phyloP scores from a whole-genome alignment of 164 flowering plant genomes.

The Macadamia integrifolia region DNA sequence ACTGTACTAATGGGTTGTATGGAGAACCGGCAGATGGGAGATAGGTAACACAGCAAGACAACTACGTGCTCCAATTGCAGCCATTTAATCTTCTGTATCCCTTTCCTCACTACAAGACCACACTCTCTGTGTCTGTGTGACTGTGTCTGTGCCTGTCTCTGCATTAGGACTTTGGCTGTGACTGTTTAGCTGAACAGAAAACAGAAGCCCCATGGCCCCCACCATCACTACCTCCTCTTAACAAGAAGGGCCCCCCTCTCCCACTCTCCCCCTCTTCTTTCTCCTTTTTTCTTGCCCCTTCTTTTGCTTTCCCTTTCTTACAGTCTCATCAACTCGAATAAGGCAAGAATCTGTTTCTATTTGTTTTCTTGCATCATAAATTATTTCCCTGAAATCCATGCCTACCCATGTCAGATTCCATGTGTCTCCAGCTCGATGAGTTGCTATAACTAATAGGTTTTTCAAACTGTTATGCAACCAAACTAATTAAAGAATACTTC shows the following conservation, averaged over 20 bases:
- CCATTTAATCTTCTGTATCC: conserved; percentile 54
- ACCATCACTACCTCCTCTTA: conserved; percentile 1
- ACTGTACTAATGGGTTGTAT: conserved; percentile 24
- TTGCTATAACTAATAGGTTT: too few species aligned
- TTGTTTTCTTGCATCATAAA: conserved; percentile 18
- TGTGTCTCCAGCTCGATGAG: conserved; percentile 11
- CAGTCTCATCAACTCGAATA: conserved; percentile 11
- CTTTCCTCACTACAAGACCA: conserved; percentile 30
- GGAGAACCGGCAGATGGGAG: conserved; percentile 51
- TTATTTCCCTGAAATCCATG: conserved; percentile 14
- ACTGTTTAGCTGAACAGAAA: conserved; percentile 5
- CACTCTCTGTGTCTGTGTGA: background rate
- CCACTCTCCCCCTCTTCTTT: too few species aligned
- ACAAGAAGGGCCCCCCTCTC: background rate
- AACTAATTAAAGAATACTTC: too few species aligned
- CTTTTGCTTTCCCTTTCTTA: background rate
- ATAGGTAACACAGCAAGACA: conserved; percentile 41
- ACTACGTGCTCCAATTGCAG: conserved; percentile 46
- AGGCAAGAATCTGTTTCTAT: conserved; percentile 17
- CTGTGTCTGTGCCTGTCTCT: conserved; percentile 4
- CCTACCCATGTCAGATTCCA: conserved; percentile 42
- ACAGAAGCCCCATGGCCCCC: conserved; percentile 18
- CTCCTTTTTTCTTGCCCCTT: conserved; percentile 2
- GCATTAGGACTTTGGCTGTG: conserved; percentile 22
- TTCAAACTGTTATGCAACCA: too few species aligned